Evolutionary conservation across 495 filamentous ascomycete genomes (phyloP), one percentile per base, ranked within the genome.

Genomic region (Podospora tetraspora): DNA sequence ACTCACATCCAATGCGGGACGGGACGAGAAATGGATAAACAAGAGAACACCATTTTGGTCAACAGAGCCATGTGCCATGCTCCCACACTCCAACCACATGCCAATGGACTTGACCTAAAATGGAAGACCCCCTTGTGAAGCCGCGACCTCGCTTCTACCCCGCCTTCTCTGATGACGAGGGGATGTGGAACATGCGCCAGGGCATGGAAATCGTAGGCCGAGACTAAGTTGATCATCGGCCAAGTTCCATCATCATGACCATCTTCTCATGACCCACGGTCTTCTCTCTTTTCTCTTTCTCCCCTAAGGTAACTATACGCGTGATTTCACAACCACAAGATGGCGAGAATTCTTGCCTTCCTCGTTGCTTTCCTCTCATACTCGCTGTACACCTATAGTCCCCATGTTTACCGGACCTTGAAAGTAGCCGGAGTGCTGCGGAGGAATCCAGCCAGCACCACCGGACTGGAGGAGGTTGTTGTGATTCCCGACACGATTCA

Each of bases 401-500:
- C 67, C 10, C 24, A 13, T 3, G 13, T 72, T 25, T 29, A 72
- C 22, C 70, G 70, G 7, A 34, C 27, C 9, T 34, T 72, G 25
- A 62, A 52, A 1, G 72, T 78, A 3, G 11, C 75, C 6, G 77
- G 77, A 12, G 62, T 65, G 21, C 68, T 79, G 5, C 75, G 77
- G n/a, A 57, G 52, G 29, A 66, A 73, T 11, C 71, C 70, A 12
- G 21, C 25, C 12, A 72, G 64, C 34, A 68, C 64, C 3, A 24
- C 69, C 12, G 61, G 25, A 16, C 64, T 65, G 11, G 64, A 66
- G n/a, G 69, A 73, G 11, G 30, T 77, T 30, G 57, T 74, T 6
- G 67, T 70, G 24, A 85, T 90, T 59, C 74, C 79, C 6, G 84
- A 87, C 71, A 87, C 86, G 0, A 69, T 81, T 30, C 78, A 85